Evolutionary conservation across 2,329 filamentous ascomycete species (phyloP).

Genomic region (Fusarium devonianum): DNA sequence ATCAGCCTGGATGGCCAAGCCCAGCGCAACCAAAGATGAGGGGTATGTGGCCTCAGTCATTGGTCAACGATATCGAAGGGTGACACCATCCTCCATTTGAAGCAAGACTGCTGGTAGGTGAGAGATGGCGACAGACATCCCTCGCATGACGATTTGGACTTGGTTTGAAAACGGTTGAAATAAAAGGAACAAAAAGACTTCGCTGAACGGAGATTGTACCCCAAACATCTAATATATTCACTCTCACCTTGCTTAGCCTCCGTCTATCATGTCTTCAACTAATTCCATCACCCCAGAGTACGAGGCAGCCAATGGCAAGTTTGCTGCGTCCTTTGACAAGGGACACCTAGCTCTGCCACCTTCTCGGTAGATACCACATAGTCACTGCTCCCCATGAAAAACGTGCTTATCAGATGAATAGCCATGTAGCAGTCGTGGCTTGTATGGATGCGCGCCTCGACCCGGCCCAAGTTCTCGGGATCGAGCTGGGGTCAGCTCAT

Average conservation of each 20-base stretch:
- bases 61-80: background rate
- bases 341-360: conserved; percentile 35
- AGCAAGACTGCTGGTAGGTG: background rate
- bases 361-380: conserved; percentile 23
- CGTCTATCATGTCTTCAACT: conserved; percentile 15
- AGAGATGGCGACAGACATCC: conserved; percentile 32
- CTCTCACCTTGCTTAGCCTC: background rate
- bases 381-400: too few species aligned
- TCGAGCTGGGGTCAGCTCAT: conserved; percentile 70
- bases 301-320: conserved; percentile 35
- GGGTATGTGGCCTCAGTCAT: background rate
- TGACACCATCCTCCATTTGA: background rate
- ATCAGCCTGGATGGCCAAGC: background rate
- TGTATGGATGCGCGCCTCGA: conserved; percentile 84
- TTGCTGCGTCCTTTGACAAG: conserved; percentile 33
- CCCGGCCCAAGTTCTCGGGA: conserved; percentile 49
- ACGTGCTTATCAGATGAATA: conserved; percentile 6
- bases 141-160: conserved; percentile 21
- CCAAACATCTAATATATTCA: background rate
- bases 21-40: conserved; percentile 4
- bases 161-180: background rate
- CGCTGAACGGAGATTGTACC: background rate
- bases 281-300: conserved; percentile 35
- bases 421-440: conserved; percentile 60
- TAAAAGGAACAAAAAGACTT: background rate